Base-by-base conservation (phyloP, 129 eudicot genomes). In the Calendula officinalis region DNA sequence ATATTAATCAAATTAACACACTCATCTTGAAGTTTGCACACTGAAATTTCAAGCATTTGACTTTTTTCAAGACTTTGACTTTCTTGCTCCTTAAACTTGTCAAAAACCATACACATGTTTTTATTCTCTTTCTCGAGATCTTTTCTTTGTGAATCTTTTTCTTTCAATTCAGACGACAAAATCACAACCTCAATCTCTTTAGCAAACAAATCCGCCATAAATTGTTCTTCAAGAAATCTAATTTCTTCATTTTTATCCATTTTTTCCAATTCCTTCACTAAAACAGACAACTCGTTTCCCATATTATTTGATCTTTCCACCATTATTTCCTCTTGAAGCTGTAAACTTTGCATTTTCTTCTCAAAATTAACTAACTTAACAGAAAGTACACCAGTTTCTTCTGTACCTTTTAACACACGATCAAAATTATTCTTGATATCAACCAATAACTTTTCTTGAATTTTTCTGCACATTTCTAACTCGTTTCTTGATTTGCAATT, bases 271-370 rank as follows among this genome's bases (percentile, higher is more conserved):
- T 91, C 94, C 81, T 84, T 76, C 81, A 78, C 66, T 14, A 91
- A 52, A 54, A 43, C 35, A 8, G 78, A 79, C 53, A 91, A 88
- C 62, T 91, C 86, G 45, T 75, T 78, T 42, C 94, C 90, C 80
- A 87, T 80, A 39, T 15, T 48, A 48, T 84, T 77, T 6, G 86
- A 91, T 74, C 94, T 78, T 62, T 82, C 84, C 70, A 87, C 42
- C 91, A 92, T 83, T 72, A 70, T 41, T 73, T 85, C 95, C 80
- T 92, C 99, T 47, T 83, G 85, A 53, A 51, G 66, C 80, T 88
- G 84, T 38, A 85, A 67, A 56, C 62, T 82, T 32, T 51, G 10
- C 75, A 92, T 83, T 72, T 77, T 82, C 66, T 87, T 72, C 62
- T 80, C 87, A 55, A 91, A 87, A 67, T 63, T 38, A 13, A 69